phyloP scores from a whole-genome alignment of 1,284 basidiomycete genomes.

The Xerocomus cyaneibrunnescens region DNA sequence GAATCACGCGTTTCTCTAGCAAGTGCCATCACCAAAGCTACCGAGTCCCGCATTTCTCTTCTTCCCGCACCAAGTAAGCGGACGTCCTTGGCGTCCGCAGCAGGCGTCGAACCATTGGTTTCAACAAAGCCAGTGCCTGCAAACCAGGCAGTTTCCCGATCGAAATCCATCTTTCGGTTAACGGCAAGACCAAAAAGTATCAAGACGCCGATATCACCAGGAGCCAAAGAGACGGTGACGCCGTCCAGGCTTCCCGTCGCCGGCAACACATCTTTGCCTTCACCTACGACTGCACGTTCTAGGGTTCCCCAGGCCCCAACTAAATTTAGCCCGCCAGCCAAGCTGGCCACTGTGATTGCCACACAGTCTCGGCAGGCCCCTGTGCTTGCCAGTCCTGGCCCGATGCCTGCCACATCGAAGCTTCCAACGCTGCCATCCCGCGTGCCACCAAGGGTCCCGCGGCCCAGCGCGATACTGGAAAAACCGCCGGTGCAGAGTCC shows the following conservation, averaged over 20 bases:
- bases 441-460: constrained; percentile 11
- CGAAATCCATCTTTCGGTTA: constrained; percentile 34
- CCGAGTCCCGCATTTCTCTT: constrained; percentile 25
- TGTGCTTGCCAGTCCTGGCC: neutral
- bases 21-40: constrained; percentile 2
- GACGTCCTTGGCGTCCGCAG: constrained; percentile 27
- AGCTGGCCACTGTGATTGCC: constrained; percentile 32
- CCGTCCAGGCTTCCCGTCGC: constrained; percentile 17
- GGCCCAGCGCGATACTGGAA: neutral
- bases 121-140: constrained; percentile 2
- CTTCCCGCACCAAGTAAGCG: constrained; percentile 28
- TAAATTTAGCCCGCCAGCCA: constrained; percentile 32
- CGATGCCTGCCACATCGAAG: constrained; percentile 16
- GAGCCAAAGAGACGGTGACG: neutral
- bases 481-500: constrained; percentile 5
- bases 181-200: constrained; percentile 27
- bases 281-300: constrained; percentile 11
- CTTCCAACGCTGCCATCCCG: constrained; percentile 23
- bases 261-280: constrained; percentile 7
- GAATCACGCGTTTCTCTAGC: constrained; percentile 25
- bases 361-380: constrained; percentile 22
- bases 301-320: constrained; percentile 28
- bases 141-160: constrained; percentile 7
- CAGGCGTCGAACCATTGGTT: constrained; percentile 19
- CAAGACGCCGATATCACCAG: constrained; percentile 17